Evolutionary conservation across 2,329 filamentous ascomycete genomes (phyloP).

Genomic region (Fusarium lateritium): DNA sequence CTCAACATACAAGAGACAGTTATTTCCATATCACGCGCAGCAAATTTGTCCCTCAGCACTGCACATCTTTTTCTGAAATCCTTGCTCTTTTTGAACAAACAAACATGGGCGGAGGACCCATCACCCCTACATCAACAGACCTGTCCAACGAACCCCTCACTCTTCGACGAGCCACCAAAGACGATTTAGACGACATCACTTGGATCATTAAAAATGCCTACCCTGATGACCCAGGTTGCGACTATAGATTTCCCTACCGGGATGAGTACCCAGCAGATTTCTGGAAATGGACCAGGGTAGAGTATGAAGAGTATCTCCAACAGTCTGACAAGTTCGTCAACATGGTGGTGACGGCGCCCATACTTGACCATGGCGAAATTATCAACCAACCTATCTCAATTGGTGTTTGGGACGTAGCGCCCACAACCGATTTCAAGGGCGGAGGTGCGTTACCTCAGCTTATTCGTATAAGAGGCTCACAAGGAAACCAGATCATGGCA

Average conservation of each 20-base stretch:
- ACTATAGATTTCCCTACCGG: constrained; percentile 5
- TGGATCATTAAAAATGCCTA: not conserved
- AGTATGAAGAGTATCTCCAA: constrained; percentile 18
- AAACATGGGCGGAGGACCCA: constrained; percentile 5
- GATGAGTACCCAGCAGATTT: constrained; percentile 7
- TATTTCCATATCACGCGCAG: not conserved
- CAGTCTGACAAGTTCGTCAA: constrained; percentile 5
- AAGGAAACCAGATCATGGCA: constrained; percentile 5
- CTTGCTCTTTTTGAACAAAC: not conserved
- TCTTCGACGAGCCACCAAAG: not conserved
- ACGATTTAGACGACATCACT: constrained; percentile 2
- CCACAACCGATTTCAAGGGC: not conserved
- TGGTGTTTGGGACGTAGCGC: not conserved
- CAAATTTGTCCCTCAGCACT: not conserved
- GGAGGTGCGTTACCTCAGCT: not conserved
- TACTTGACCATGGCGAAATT: not conserved
- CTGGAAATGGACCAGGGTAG: constrained; percentile 20
- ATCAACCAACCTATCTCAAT: not conserved
- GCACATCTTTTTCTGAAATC: not conserved
- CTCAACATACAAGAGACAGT: not conserved
- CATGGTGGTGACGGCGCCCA: not conserved
- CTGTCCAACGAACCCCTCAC: not conserved
- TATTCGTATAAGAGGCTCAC: not conserved
- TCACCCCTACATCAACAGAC: not conserved
- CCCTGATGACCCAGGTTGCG: not conserved